These are phyloP conservation scores for Coemansia sp. DNA, from an alignment of 192 early-diverging fungal species.

Conservation along the genomic window DNA sequence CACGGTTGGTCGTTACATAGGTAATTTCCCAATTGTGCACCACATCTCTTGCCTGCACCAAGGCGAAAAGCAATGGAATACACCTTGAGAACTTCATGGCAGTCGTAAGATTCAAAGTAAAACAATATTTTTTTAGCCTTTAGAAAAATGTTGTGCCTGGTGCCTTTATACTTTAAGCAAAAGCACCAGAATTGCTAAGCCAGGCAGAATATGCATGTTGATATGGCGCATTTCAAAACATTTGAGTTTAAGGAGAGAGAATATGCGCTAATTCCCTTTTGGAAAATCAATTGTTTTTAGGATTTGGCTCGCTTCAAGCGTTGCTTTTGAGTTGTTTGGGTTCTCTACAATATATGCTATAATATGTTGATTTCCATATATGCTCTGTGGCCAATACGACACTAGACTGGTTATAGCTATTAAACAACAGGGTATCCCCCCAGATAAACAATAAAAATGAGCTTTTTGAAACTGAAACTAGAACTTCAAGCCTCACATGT, in stretches of 20 bases:
- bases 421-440: too few species aligned
- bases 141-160: neutral
- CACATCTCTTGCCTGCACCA: constrained; percentile 17
- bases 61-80: neutral
- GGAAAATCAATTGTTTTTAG: neutral
- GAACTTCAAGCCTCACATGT: too few species aligned
- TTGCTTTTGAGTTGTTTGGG: too few species aligned
- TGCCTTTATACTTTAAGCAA: neutral
- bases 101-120: constrained; percentile 1
- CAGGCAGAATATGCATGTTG: neutral
- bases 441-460: too few species aligned
- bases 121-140: neutral
- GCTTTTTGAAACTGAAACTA: too few species aligned
- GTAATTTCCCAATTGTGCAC: constrained; percentile 38
- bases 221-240: constrained; percentile 3
- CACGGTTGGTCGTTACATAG: constrained; percentile 32
- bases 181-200: neutral
- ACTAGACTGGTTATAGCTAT: too few species aligned
- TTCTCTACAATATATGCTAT: too few species aligned
- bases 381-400: too few species aligned
- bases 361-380: too few species aligned
- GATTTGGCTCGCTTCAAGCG: too few species aligned
- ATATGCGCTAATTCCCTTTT: neutral
- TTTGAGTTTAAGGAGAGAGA: neutral
- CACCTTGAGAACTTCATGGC: constrained; percentile 8